Base-by-base conservation (phyloP, 2,329 filamentous ascomycete species). In the Diaporthe ilicicola region DNA sequence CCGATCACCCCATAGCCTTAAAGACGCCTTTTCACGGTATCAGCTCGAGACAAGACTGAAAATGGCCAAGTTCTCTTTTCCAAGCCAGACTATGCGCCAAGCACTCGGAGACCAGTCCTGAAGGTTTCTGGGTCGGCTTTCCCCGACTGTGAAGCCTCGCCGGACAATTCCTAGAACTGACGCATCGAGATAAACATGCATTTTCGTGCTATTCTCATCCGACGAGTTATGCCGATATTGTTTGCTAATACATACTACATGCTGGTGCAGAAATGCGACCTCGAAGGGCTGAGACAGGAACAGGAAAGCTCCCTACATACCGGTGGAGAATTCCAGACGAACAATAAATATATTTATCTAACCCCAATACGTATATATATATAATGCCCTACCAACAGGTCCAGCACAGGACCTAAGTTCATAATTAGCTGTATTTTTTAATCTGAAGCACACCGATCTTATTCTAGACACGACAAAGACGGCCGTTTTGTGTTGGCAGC, bases 401-500 rank as follows among this genome's bases (percentile, higher is more conserved):
- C n/a, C n/a, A n/a, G n/a, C n/a, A n/a, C n/a, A n/a, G n/a, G n/a
- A n/a, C n/a, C n/a, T n/a, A n/a, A n/a, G n/a, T n/a, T n/a, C n/a
- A n/a, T n/a, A n/a, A n/a, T n/a, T n/a, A n/a, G n/a, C n/a, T n/a
- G n/a, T n/a, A n/a, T n/a, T n/a, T n/a, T n/a, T n/a, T n/a, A n/a
- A 34, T 9, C 32, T 34, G 32, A 34, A 4, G 32, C 4, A 9
- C 32, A 34, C 32, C 32, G n/a, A 34, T 34, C 32, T 5, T 34
- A 9, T 34, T 9, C 9, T 9, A 34, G 9, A 34, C 32, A 9
- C 51, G 46, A 24, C 56, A 70, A 12, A 70, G 48, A 13, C 48
- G 55, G 3, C 48, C 56, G 19, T 70, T 65, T 17, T 65, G 68
- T 8, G 46, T 65, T 1, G 68, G 68, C n/a, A 70, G 13, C 3